A percentile compares a stretch with the other conserved stretches of the same genome.
Evolutionary conservation across 176 grass and related monocot genomes (phyloP).

Genomic region (Hordeum marinum): DNA sequence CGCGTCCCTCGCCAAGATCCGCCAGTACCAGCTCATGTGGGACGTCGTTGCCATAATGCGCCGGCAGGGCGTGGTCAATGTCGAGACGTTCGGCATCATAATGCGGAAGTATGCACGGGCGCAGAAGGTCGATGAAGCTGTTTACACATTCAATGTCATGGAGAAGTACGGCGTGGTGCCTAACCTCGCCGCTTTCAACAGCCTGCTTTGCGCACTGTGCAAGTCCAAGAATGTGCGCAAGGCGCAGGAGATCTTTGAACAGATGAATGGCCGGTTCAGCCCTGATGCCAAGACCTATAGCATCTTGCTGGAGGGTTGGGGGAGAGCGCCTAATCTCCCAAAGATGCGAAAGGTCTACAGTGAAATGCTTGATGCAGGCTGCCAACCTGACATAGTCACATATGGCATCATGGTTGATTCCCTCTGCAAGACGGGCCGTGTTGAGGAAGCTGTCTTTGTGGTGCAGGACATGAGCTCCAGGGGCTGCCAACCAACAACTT

Average conservation of each 20-base stretch:
- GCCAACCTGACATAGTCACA: constrained; percentile 85
- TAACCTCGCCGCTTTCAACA: constrained; percentile 63
- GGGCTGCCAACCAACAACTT: constrained; percentile 62
- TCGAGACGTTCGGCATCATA: constrained; percentile 88
- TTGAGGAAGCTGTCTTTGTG: constrained; percentile 68
- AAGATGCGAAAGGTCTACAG: constrained; percentile 82
- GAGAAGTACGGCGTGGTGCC: constrained; percentile 64
- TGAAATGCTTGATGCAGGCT: constrained; percentile 61
- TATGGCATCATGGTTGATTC: constrained; percentile 95
- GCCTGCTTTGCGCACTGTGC: constrained; percentile 63
- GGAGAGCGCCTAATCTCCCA: constrained; percentile 77
- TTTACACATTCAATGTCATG: constrained; percentile 93
- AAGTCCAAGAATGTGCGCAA: constrained; percentile 93
- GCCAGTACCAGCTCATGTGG: constrained; percentile 96
- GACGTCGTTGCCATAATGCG: constrained; percentile 69
- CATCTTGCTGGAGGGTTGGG: constrained; percentile 97
- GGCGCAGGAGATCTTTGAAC: constrained; percentile 84
- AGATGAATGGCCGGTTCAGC: constrained; percentile 52
- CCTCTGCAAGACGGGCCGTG: constrained; percentile 67
- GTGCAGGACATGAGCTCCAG: constrained; percentile 67
- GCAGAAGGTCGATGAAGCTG: constrained; percentile 71
- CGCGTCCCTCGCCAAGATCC: constrained; percentile 74
- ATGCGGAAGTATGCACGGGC: constrained; percentile 87
- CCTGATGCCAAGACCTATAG: constrained; percentile 90
- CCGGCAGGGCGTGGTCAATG: constrained; percentile 50